Evolutionary conservation across 2,329 filamentous ascomycete genomes (phyloP).

Genomic region (Berkeleyomyces rouxiae): DNA sequence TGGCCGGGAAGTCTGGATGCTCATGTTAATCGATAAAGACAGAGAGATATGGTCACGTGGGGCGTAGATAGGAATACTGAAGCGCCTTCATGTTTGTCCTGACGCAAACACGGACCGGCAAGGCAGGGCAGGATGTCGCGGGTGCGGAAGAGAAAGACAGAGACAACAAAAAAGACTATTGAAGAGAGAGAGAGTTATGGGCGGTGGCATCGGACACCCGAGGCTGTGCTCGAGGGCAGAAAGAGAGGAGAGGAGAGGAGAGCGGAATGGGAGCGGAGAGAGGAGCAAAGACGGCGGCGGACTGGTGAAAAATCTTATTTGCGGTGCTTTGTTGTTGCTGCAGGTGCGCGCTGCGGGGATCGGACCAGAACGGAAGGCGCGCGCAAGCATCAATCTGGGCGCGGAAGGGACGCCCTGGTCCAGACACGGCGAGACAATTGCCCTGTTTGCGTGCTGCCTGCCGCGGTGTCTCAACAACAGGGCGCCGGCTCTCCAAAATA

Average conservation of each 20-base stretch:
- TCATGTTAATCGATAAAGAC: not conserved
- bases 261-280: not conserved
- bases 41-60: not conserved
- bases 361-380: not conserved
- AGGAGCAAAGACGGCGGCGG: not conserved
- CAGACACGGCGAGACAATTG: not conserved
- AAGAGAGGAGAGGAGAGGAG: not conserved
- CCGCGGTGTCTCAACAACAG: too few relatives aligned
- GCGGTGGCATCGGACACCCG: not conserved
- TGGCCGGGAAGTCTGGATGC: not conserved
- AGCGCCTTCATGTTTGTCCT: slow-evolving; percentile 2
- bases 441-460: too few relatives aligned
- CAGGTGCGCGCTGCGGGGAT: not conserved
- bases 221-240: not conserved
- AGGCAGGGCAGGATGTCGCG: too few relatives aligned
- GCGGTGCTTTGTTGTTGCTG: not conserved
- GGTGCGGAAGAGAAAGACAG: not conserved
- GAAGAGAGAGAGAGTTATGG: not conserved
- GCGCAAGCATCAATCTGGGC: not conserved
- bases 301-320: not conserved
- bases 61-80: not conserved
- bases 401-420: not conserved
- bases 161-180: not conserved
- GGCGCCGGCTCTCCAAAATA: too few relatives aligned
- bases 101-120: not conserved